Evolutionary conservation across 2,329 filamentous ascomycete species (phyloP).

Genomic region (Verticillium tricorpus): DNA sequence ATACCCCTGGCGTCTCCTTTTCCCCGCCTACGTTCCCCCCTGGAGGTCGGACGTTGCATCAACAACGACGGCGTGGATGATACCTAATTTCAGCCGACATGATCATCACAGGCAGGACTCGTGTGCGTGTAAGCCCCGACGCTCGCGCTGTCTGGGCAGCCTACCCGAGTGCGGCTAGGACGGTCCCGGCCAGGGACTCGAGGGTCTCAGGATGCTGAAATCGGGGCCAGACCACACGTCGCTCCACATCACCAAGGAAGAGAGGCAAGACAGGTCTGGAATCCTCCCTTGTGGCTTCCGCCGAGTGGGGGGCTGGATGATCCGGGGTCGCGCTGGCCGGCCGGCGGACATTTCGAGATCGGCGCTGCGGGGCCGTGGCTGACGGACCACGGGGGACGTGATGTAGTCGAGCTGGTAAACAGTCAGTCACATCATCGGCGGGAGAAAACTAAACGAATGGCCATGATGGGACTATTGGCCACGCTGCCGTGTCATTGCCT

Average conservation of each 20-base stretch:
- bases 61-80: too few species aligned
- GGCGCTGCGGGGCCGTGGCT: neutral
- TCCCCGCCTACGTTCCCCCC: too few species aligned
- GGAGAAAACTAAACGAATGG: neutral
- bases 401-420: neutral
- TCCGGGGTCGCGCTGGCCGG: neutral
- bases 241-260: neutral
- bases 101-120: too few species aligned
- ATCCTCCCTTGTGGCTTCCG: neutral
- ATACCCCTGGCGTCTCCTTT: too few species aligned
- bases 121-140: too few species aligned
- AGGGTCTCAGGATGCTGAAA: neutral
- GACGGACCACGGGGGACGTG: neutral
- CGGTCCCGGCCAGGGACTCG: neutral
- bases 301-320: neutral
- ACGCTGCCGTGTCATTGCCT: neutral
- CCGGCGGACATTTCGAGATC: neutral
- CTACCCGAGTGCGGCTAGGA: neutral
- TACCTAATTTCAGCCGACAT: too few species aligned
- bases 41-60: too few species aligned
- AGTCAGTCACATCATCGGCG: neutral
- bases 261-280: neutral
- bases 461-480: neutral
- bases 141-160: too few species aligned
- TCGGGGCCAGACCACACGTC: neutral